These are phyloP conservation scores for Dendrocalamus latiflorus DNA, from an alignment of 202 grass and related monocot genomes.

Conservation along the genomic window DNA sequence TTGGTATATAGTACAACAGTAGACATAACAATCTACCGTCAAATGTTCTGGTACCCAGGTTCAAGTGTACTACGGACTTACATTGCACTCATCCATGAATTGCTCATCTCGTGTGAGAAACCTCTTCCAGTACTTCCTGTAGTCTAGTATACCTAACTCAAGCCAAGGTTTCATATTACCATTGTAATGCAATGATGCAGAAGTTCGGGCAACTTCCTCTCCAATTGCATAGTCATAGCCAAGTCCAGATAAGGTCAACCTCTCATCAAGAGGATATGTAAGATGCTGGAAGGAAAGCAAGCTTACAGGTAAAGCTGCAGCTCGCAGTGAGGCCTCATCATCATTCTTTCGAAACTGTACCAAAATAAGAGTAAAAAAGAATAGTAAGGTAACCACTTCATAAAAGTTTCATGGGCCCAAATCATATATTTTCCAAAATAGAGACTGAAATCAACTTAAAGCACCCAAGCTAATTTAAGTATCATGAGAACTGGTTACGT, in stretches of 20 bases:
- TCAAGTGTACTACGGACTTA: slow-evolving; percentile 56
- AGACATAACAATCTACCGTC: slow-evolving; percentile 46
- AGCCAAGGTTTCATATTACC: slow-evolving; percentile 98
- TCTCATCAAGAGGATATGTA: slow-evolving; percentile 68
- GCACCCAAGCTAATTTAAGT: too few relatives aligned
- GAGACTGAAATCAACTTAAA: too few relatives aligned
- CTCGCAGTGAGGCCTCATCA: slow-evolving; percentile 53
- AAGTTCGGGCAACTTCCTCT: slow-evolving; percentile 38
- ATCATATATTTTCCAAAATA: background rate
- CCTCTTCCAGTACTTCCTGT: slow-evolving; percentile 86
- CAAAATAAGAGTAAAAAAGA: background rate
- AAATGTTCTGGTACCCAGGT: slow-evolving; percentile 26
- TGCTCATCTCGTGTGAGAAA: slow-evolving; percentile 65
- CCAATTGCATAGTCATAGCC: slow-evolving; percentile 69
- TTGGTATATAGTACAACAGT: slow-evolving; percentile 55
- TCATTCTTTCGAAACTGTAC: slow-evolving; percentile 59
- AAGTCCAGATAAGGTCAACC: slow-evolving; percentile 62
- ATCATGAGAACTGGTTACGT: too few relatives aligned
- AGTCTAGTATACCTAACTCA: slow-evolving; percentile 85
- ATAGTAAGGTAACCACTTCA: slow-evolving; percentile 7
- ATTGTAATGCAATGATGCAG: slow-evolving; percentile 74
- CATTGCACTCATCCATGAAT: slow-evolving; percentile 98
- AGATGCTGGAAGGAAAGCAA: slow-evolving; percentile 78
- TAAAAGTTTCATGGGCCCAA: background rate
- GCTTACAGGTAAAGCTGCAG: slow-evolving; percentile 79